Evolutionary conservation across 2,329 filamentous ascomycete genomes (phyloP), one percentile per base, ranked within the genome.

Genomic region (Colletotrichum kahawae): DNA sequence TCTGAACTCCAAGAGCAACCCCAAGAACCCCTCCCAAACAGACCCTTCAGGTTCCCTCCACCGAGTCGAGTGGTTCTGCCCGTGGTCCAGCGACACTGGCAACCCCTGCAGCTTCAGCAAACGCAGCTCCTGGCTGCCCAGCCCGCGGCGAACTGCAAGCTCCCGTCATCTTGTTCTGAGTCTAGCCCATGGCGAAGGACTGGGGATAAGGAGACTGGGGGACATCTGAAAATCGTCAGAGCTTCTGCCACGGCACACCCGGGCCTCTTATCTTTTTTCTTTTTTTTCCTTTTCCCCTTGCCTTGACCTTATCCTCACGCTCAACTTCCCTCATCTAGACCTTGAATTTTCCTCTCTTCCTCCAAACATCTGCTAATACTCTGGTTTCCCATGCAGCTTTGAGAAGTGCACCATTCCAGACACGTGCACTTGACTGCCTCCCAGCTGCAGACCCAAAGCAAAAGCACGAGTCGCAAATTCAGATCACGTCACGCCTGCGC

Each of bases 161-260:
- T 62, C 54, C 56, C 56, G 29, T 67, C 14, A 70, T 54, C 24
- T 48, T 59, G 31, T 67, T 67, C 38, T 31, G 63, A 31, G 38
- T 43, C 43, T 33, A 65, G 67, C 71, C 67, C 67, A 66, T 71
- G 71, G 43, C 54, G 51, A 21, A 48, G 43, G 43, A 51, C 43
- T 21, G 67, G 4, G 31, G 68, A 71, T 62, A 29, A 18, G 21
- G 60, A 31, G 31, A 33, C 31, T 33, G 43, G 38, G 63, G 69
- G 60, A 73, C 69, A 75, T 54, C 70, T 75, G 73, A 65, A 75
- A 75, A 75, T 75, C 73, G 65, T 68, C 73, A 64, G 70, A 75
- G 73, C 73, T 73, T 48, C 33, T 59, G 31, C 13, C 33, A 36
- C 38, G 21, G 34, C 56, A 56, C 34, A 51, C 29, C 36, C 60